Base-by-base conservation (phyloP, 208 protist species). In the Trypanosoma mega region DNA sequence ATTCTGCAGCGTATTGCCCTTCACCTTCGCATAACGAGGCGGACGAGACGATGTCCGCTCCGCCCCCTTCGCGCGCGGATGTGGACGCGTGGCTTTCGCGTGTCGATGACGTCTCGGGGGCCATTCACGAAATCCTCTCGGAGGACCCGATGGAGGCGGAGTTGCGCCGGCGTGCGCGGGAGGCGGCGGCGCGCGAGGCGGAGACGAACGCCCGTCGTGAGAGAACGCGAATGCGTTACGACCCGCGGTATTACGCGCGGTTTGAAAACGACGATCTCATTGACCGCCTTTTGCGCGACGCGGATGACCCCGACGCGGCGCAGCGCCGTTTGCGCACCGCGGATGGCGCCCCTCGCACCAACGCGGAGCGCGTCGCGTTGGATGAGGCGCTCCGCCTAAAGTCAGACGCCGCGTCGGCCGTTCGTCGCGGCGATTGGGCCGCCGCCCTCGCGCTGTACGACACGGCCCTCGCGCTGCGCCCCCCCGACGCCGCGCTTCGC, bases 181-280 rank as follows among this genome's bases (percentile, higher is more conserved):
- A 83, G 50, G 50, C 23, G 11, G 45, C 26, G 4, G 50, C 57
- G 2, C 44, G 47, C 24, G 43, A 55, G 46, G 29, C 31, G 3
- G 54, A 51, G 43, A 44, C 31, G 2, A 37, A 36, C 1, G 52
- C 57, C 21, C 55, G 44, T 16, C 47, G 44, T 7, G 72, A 67
- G 18, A 61, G 66, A 21, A 44, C 72, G n/a, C 65, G 76, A 41
- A 78, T 75, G 66, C 76, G 76, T 7, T 82, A 82, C 43, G 67
- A 82, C 20, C 58, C 76, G 11, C 54, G 63, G 16, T 68, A 76
- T 58, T 78, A 82, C 58, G 27, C 52, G 14, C 76, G 76, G 2
- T 82, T 69, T 63, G 76, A 70, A 29, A 67, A 64, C 30, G 76
- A 82, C 33, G 72, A 74, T 27, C 18, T 78, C 27, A 82, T 82